Conservation (phyloP, 192 early-diverging fungal genomes). For the Entomortierella lignicola region DNA sequence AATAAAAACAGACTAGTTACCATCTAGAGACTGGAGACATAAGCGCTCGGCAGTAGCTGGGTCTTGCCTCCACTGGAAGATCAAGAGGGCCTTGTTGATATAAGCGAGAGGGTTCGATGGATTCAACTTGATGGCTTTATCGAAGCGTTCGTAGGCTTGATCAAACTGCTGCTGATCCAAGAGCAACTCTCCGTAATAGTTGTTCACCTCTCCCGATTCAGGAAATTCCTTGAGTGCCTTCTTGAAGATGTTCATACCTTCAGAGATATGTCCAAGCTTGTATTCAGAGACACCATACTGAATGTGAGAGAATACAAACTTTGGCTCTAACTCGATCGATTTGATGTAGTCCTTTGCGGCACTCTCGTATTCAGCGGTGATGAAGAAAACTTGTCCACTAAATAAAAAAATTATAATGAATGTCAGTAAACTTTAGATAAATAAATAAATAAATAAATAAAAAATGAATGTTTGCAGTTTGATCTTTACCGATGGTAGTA, state of each 20-base stretch:
- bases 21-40: conserved; percentile 82
- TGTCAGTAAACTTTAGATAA: too few relatives aligned
- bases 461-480: too few relatives aligned
- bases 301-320: conserved; percentile 92
- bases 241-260: conserved; percentile 83
- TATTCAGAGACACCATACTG: conserved; percentile 95
- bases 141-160: conserved; percentile 87
- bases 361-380: conserved; percentile 81
- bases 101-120: conserved; percentile 92
- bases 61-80: conserved; percentile 84
- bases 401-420: conserved; percentile 3
- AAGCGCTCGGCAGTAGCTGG: conserved; percentile 77
- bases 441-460: background rate
- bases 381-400: conserved; percentile 81
- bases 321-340: conserved; percentile 79
- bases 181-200: conserved; percentile 97
- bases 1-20: conserved; percentile 29
- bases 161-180: conserved; percentile 86
- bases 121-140: conserved; percentile 88
- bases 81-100: conserved; percentile 93
- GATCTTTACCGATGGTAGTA: conserved; percentile 89
- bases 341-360: conserved; percentile 90
- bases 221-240: conserved; percentile 83
- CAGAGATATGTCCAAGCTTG: conserved; percentile 83
- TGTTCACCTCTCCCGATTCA: conserved; percentile 88